Percentiles rank a stretch among this genome's conserved stretches.
Conservation (phyloP, 2,329 filamentous ascomycete genomes). For the Talaromyces rugulosus region DNA sequence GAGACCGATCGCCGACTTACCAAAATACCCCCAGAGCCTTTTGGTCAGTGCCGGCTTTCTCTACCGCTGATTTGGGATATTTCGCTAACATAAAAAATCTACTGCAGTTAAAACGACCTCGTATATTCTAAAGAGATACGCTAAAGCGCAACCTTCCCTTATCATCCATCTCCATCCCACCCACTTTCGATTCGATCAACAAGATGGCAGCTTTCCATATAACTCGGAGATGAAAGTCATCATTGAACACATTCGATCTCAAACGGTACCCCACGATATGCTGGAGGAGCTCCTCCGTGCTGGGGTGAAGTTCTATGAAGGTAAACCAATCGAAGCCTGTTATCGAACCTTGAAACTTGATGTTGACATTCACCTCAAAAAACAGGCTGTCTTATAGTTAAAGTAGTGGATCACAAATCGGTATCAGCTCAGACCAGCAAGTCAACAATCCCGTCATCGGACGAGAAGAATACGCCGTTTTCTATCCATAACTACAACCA, state of each 20-base stretch:
- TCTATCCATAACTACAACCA: conserved; percentile 92
- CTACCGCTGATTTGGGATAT: conserved; percentile 3
- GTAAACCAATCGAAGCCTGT: conserved; percentile 33
- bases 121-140: conserved; percentile 80
- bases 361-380: conserved; percentile 6
- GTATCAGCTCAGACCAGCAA: conserved; percentile 56
- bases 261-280: conserved; percentile 85
- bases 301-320: conserved; percentile 83
- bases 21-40: conserved; percentile 42
- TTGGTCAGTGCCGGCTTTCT: conserved; percentile 32
- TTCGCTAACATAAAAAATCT: conserved; percentile 18
- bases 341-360: not conserved
- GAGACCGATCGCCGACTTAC: conserved; percentile 30
- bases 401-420: conserved; percentile 83
- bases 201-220: conserved; percentile 88
- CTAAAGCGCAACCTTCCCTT: conserved; percentile 70
- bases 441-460: conserved; percentile 51
- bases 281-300: conserved; percentile 69
- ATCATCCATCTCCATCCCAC: conserved; percentile 79
- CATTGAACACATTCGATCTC: conserved; percentile 69
- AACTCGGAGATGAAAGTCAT: conserved; percentile 84
- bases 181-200: conserved; percentile 88
- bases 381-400: conserved; percentile 77
- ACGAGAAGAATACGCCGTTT: conserved; percentile 63
- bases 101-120: conserved; percentile 63